Conservation (phyloP, 768 basidiomycete genomes). For the Tricholoma hemisulphureum region DNA sequence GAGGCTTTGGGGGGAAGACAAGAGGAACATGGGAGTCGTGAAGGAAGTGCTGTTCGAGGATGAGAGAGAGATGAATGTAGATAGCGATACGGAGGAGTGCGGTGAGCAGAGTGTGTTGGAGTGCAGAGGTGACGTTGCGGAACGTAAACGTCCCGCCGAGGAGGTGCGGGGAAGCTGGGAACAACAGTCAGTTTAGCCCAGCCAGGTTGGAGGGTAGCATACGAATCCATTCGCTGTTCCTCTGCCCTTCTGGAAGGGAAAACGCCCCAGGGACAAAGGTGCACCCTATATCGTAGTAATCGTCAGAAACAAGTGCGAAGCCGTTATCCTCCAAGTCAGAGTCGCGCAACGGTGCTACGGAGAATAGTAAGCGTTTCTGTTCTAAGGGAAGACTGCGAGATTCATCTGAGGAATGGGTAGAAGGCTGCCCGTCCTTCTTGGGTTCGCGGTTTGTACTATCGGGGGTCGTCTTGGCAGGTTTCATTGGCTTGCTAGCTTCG, state of each 20-base stretch:
- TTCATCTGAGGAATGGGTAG: neutral
- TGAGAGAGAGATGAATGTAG: slow-evolving; percentile 54
- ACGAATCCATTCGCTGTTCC: slow-evolving; percentile 5
- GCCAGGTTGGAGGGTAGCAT: neutral
- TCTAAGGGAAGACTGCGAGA: neutral
- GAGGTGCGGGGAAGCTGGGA: slow-evolving; percentile 25
- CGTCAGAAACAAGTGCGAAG: slow-evolving; percentile 32
- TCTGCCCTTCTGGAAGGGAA: slow-evolving; percentile 31
- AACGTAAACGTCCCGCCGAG: slow-evolving; percentile 66
- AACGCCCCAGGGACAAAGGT: slow-evolving; percentile 43
- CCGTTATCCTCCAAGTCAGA: slow-evolving; percentile 38
- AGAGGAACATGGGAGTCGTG: slow-evolving; percentile 49
- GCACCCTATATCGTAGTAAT: slow-evolving; percentile 41
- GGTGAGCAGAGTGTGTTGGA: slow-evolving; percentile 43
- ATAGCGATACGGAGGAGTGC: slow-evolving; percentile 51
- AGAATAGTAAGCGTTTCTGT: slow-evolving; percentile 51
- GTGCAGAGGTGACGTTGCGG: slow-evolving; percentile 40
- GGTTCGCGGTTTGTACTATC: neutral
- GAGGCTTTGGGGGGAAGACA: slow-evolving; percentile 36
- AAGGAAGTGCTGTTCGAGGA: slow-evolving; percentile 62
- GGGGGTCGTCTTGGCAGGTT: neutral
- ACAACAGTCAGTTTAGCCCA: neutral
- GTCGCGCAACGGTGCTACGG: slow-evolving; percentile 42
- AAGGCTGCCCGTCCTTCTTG: too few relatives aligned
- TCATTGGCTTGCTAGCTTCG: neutral